A percentile compares a stretch with the other conserved stretches of the same genome.
Conservation (phyloP, 2,329 filamentous ascomycete genomes). For the Conoideocrella luteorostrata region DNA sequence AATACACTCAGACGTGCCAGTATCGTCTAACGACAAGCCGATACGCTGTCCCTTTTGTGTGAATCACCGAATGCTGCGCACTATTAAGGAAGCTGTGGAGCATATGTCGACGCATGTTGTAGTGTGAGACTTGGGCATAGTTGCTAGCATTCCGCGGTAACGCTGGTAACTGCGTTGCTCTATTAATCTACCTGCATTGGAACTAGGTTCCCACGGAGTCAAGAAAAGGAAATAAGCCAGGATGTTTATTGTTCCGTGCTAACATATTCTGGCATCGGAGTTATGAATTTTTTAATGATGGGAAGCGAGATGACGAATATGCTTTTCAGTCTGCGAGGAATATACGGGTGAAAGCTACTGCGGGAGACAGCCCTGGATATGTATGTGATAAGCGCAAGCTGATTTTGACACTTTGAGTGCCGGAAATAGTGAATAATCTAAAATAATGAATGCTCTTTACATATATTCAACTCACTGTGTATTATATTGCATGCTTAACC, state of each 20-base stretch:
- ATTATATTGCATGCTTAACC: neutral
- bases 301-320: too few species aligned
- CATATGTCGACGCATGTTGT: constrained; percentile 57
- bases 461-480: neutral
- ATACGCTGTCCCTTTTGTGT: constrained; percentile 55
- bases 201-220: too few species aligned
- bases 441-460: too few species aligned
- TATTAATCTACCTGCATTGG: too few species aligned
- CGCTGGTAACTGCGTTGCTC: too few species aligned
- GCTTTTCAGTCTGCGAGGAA: too few species aligned
- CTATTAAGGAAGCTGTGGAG: constrained; percentile 56
- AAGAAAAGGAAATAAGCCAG: too few species aligned
- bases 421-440: too few species aligned
- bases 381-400: too few species aligned
- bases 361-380: too few species aligned
- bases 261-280: neutral
- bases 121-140: constrained; percentile 28
- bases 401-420: too few species aligned
- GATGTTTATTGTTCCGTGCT: too few species aligned
- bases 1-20: constrained; percentile 43
- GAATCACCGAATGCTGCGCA: constrained; percentile 54
- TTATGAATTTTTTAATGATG: neutral
- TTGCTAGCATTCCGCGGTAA: neutral
- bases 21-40: constrained; percentile 41
- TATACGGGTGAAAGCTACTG: neutral